phyloP scores from a whole-genome alignment of 106 monocot genomes.

The Dendrobium chrysotoxum region DNA sequence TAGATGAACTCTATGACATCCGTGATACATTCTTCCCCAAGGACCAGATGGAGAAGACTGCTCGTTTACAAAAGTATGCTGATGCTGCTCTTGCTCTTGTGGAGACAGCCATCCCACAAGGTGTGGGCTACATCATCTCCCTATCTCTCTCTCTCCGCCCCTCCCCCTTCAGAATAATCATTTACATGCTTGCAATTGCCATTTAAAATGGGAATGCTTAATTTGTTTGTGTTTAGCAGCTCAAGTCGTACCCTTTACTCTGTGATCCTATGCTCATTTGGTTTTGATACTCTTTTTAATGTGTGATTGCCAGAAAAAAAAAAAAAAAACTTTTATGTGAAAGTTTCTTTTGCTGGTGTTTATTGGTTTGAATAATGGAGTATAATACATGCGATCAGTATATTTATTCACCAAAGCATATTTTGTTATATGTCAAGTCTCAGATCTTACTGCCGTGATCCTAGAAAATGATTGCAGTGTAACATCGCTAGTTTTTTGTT shows the following conservation, averaged over 20 bases:
- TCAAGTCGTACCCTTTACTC: neutral
- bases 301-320: neutral
- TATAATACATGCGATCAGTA: neutral
- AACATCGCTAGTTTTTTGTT: neutral
- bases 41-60: constrained; percentile 42
- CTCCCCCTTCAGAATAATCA: neutral
- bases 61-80: constrained; percentile 41
- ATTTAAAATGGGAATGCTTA: neutral
- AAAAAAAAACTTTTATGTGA: neutral
- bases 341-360: neutral
- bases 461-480: neutral
- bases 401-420: neutral
- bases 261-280: neutral
- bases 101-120: constrained; percentile 47
- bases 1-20: constrained; percentile 65
- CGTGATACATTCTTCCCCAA: constrained; percentile 75
- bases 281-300: neutral
- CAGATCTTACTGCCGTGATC: neutral
- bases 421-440: neutral
- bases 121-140: constrained; percentile 13
- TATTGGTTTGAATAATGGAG: neutral
- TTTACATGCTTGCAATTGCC: neutral
- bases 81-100: constrained; percentile 59
- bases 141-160: too few relatives aligned
- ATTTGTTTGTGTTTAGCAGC: constrained; percentile 1